A percentile compares a stretch with the other conserved stretches of the same genome.
Evolutionary conservation across 2,329 filamentous ascomycete genomes (phyloP).

Genomic region (Aspergillus latus): DNA sequence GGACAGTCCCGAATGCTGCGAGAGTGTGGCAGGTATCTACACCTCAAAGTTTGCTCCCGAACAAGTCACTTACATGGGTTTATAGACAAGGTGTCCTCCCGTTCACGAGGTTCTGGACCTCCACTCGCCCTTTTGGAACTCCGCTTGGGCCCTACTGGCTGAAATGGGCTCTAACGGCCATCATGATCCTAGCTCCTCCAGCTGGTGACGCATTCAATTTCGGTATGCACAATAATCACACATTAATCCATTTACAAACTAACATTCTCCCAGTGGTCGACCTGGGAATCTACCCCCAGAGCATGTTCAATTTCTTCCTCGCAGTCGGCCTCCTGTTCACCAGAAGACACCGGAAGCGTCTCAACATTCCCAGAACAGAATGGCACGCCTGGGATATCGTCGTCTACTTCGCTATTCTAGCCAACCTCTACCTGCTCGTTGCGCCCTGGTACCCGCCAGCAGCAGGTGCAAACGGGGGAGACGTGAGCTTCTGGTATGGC

Average conservation of each 20-base stretch:
- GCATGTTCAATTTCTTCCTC: slow-evolving; percentile 59
- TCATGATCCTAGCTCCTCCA: slow-evolving; percentile 62
- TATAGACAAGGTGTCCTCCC: slow-evolving; percentile 61
- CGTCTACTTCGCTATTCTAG: slow-evolving; percentile 59
- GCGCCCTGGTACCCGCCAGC: slow-evolving; percentile 72
- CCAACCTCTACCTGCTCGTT: slow-evolving; percentile 62
- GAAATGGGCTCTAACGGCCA: slow-evolving; percentile 57
- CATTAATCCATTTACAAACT: too few relatives aligned
- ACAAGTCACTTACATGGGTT: background rate
- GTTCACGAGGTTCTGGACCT: slow-evolving; percentile 62
- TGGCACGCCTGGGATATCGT: slow-evolving; percentile 62
- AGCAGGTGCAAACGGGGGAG: slow-evolving; percentile 59
- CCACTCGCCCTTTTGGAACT: slow-evolving; percentile 63
- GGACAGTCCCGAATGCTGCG: slow-evolving; percentile 58
- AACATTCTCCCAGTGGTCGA: slow-evolving; percentile 52
- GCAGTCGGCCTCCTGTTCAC: slow-evolving; percentile 59
- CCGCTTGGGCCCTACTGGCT: slow-evolving; percentile 60
- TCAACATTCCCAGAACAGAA: slow-evolving; percentile 50
- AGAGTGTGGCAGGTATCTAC: slow-evolving; percentile 55
- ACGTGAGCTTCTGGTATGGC: slow-evolving; percentile 72
- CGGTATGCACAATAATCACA: slow-evolving; percentile 37
- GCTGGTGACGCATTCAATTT: slow-evolving; percentile 67
- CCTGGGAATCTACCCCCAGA: slow-evolving; percentile 58
- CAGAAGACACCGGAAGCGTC: slow-evolving; percentile 53
- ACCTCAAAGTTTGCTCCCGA: background rate